Conservation (phyloP, 805 yeast genomes). For the Saturnispora dispora region DNA sequence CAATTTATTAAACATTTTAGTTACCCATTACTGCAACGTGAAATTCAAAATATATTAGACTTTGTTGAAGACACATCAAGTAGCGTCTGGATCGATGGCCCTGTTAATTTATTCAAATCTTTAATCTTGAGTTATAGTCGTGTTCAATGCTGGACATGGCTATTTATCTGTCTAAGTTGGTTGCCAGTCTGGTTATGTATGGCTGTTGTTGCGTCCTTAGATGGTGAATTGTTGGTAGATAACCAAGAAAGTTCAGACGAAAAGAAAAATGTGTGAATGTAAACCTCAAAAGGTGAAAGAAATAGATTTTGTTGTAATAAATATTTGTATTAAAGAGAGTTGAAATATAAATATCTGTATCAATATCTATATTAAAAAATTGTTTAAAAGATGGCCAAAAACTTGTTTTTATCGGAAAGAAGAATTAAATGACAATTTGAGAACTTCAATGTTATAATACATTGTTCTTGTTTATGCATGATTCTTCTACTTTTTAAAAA, state of each 20-base stretch:
- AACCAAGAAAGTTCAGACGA: conserved; percentile 8
- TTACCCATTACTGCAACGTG: conserved; percentile 13
- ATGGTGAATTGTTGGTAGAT: conserved; percentile 9
- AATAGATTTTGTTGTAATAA: not conserved
- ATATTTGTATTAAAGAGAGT: not conserved
- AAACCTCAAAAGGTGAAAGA: not conserved
- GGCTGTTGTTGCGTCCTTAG: conserved; percentile 19
- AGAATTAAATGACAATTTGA: not conserved
- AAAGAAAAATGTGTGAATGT: conserved; percentile 10
- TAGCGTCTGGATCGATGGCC: conserved; percentile 22
- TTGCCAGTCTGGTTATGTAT: conserved; percentile 63
- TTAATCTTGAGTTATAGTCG: conserved; percentile 57
- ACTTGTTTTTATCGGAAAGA: no score
- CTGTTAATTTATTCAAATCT: conserved; percentile 37
- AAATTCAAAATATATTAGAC: conserved; percentile 14
- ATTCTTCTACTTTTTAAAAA: no score
- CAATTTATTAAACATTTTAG: conserved; percentile 26
- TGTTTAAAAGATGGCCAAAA: not conserved
- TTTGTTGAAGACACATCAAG: conserved; percentile 10
- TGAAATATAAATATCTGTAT: not conserved
- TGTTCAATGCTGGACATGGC: conserved; percentile 82
- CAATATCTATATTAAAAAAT: not conserved
- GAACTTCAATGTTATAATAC: no score
- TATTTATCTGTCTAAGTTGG: conserved; percentile 66
- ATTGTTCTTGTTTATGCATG: no score